Percentiles rank a stretch among this genome's conserved stretches.
phyloP scores from a whole-genome alignment of 2,329 filamentous ascomycete genomes.

The Rhynchosporium secalis region DNA sequence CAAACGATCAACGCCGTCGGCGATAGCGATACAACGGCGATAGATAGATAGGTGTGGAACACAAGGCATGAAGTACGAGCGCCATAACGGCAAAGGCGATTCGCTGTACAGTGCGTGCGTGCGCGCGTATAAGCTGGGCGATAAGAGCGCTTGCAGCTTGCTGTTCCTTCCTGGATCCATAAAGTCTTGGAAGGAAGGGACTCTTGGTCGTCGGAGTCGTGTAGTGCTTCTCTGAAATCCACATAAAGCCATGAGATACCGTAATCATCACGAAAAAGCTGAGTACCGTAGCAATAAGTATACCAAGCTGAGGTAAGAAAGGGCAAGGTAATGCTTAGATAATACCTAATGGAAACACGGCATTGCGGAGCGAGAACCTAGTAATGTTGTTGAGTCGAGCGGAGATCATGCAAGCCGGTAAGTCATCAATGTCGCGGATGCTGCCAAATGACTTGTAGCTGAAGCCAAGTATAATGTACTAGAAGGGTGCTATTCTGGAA shows the following conservation, averaged over 20 bases:
- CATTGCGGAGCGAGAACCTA: not conserved
- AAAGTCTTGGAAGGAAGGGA: too few species aligned
- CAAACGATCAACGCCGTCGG: slow-evolving; percentile 1
- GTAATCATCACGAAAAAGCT: too few species aligned
- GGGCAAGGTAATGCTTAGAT: not conserved
- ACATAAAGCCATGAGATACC: too few species aligned
- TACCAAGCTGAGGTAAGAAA: not conserved
- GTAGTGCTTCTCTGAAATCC: too few species aligned
- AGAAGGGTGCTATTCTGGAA: not conserved
- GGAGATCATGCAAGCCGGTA: not conserved
- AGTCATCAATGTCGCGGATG: not conserved
- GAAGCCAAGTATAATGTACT: not conserved
- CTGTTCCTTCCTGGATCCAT: too few species aligned
- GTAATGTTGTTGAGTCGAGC: not conserved
- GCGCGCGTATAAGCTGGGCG: not conserved
- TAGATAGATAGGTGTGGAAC: not conserved
- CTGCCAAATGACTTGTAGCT: not conserved
- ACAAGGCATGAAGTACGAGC: not conserved
- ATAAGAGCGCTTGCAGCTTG: too few species aligned
- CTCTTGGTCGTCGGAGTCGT: too few species aligned
- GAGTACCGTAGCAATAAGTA: too few species aligned
- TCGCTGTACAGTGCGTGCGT: not conserved
- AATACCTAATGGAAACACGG: not conserved
- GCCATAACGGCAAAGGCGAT: too few species aligned
- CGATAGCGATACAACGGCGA: not conserved